Evolutionary conservation across 2,329 filamentous ascomycete species (phyloP).

Genomic region (Huntiella abstrusa): DNA sequence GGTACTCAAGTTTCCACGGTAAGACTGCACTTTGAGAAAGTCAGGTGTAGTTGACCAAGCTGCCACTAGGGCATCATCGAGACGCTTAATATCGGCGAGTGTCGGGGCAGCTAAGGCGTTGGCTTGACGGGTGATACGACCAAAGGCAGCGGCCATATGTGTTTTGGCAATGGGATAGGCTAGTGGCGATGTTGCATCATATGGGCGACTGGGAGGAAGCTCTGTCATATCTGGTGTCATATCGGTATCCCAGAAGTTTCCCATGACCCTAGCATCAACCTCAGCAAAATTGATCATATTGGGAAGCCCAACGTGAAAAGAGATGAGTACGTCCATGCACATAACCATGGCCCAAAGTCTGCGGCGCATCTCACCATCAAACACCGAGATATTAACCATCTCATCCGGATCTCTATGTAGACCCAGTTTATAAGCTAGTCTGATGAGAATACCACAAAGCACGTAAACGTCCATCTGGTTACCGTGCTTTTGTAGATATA

Average conservation of each 20-base stretch:
- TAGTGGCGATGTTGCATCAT: conserved; percentile 39
- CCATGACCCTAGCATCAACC: conserved; percentile 40
- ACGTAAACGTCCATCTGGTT: conserved; percentile 36
- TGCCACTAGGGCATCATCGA: conserved; percentile 28
- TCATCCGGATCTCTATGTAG: conserved; percentile 36
- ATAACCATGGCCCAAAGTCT: conserved; percentile 33
- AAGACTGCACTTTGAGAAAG: conserved; percentile 28
- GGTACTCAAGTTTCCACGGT: conserved; percentile 31
- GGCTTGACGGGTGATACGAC: conserved; percentile 29
- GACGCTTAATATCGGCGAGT: conserved; percentile 29
- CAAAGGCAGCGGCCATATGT: conserved; percentile 28
- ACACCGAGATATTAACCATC: conserved; percentile 30
- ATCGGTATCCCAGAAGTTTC: conserved; percentile 47
- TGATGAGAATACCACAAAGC: conserved; percentile 29
- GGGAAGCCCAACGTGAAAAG: conserved; percentile 49
- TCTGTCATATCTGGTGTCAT: conserved; percentile 35
- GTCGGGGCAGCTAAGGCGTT: conserved; percentile 28
- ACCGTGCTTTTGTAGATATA: conserved; percentile 32
- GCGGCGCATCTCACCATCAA: conserved; percentile 34
- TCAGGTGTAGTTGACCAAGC: conserved; percentile 26
- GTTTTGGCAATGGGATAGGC: conserved; percentile 36
- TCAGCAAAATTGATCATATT: conserved; percentile 45
- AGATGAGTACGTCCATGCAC: conserved; percentile 44
- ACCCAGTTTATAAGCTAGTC: conserved; percentile 39
- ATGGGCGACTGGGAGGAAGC: conserved; percentile 36